These are phyloP conservation scores for Russula sp. DNA, from an alignment of 768 basidiomycete genomes.

Conservation along the genomic window DNA sequence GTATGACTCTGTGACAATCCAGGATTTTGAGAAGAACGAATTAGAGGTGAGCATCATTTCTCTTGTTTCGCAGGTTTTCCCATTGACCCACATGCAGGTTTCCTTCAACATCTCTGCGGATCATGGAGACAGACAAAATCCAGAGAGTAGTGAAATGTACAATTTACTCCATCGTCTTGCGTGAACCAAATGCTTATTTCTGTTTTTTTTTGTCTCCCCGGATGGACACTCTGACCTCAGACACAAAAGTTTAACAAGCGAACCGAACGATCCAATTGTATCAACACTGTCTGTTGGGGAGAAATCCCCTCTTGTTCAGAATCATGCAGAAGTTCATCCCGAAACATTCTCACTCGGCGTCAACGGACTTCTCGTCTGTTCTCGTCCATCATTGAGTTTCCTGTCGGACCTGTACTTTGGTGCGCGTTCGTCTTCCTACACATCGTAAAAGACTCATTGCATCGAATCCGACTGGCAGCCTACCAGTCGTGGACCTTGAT, in stretches of 20 bases:
- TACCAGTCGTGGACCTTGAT: slow-evolving; percentile 80
- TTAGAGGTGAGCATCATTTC: slow-evolving; percentile 38
- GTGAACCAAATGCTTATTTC: slow-evolving; percentile 24
- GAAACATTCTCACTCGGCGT: neutral
- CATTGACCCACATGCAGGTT: slow-evolving; percentile 19
- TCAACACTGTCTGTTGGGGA: neutral
- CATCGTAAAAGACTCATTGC: neutral
- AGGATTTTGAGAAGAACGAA: slow-evolving; percentile 49
- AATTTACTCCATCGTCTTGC: slow-evolving; percentile 37
- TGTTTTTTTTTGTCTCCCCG: neutral
- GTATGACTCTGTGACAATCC: slow-evolving; percentile 60
- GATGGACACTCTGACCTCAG: slow-evolving; percentile 1
- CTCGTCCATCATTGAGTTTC: slow-evolving; percentile 25
- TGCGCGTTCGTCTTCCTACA: slow-evolving; percentile 29
- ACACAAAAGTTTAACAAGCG: slow-evolving; percentile 3
- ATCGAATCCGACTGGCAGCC: slow-evolving; percentile 34
- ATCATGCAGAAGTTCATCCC: neutral
- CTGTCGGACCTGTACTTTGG: slow-evolving; percentile 49
- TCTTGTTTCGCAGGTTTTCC: neutral
- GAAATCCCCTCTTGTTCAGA: neutral
- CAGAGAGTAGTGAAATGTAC: slow-evolving; percentile 35
- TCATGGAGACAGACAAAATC: slow-evolving; percentile 17
- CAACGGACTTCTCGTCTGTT: neutral
- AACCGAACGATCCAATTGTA: slow-evolving; percentile 3
- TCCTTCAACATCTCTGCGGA: slow-evolving; percentile 26